Base-by-base conservation (phyloP, 1,284 basidiomycete genomes). In the Omphalotus olearius region DNA sequence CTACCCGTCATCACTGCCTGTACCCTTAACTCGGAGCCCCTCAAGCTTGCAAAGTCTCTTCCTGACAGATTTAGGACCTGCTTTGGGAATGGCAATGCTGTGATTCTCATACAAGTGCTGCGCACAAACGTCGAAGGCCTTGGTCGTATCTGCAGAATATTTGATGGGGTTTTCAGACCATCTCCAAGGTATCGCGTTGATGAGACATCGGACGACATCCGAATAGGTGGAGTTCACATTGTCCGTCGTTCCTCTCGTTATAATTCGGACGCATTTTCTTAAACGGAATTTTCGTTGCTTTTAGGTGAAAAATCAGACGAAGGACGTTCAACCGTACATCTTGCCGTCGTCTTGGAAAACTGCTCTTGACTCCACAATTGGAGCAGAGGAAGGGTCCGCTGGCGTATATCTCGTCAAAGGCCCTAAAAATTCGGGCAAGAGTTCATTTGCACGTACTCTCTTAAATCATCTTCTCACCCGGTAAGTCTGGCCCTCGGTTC, bases 351-450 rank as follows among this genome's bases (percentile, higher is more conserved):
- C 82, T 1, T 93, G 89, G 89, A 61, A 70, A 1, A 56, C 57
- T 2, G 80, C 82, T 0, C 62, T 90, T 14, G 51, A 56, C 44
- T 56, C 51, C 4, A 37, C 62, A 7, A 49, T 49, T 25, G 13
- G 25, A 2, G 20, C 6, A 50, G 58, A 18, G n/a, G 42, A 41
- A n/a, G n/a, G 20, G 16, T 17, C 45, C n/a, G n/a, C 17, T 4
- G 33, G 36, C 0, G 65, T 78, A 1, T 79, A 72, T 56, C 63
- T 98, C 1, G 76, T 98, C 14, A 89, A 86, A 61, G 95, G 96
- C 0, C 78, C 87, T 0, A 96, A 92, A 66, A 86, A 91, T 49
- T 79, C 83, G 7, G 95, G 96, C 0, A 98, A 99, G 69, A 96
- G 92, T 56, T 90, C 91, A 0, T 85, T 98, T 58, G 82, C 88